Conservation (phyloP, 306 rosid genomes). For the Delonix regia region DNA sequence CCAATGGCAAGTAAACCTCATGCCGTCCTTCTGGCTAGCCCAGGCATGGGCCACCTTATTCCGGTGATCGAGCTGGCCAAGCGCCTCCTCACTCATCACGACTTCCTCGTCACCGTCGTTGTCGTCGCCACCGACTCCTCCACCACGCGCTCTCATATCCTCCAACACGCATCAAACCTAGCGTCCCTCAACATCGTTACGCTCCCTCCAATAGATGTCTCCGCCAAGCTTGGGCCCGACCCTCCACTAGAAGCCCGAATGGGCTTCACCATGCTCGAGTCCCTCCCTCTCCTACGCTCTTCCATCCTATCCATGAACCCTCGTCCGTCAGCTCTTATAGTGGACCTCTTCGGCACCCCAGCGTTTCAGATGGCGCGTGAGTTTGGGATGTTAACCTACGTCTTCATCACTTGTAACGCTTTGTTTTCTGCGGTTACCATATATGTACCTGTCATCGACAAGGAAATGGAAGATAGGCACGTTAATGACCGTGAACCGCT, state of each 20-base stretch:
- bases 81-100: constrained; percentile 42
- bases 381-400: constrained; percentile 44
- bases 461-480: constrained; percentile 1
- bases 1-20: constrained; percentile 28
- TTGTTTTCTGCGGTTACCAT: constrained; percentile 49
- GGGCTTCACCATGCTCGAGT: not conserved
- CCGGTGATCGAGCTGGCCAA: constrained; percentile 47
- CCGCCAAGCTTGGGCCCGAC: constrained; percentile 14
- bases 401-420: constrained; percentile 45
- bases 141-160: constrained; percentile 23
- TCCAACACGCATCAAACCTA: constrained; percentile 11
- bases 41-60: constrained; percentile 52
- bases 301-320: constrained; percentile 6
- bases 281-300: constrained; percentile 38
- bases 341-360: constrained; percentile 54
- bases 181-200: constrained; percentile 21
- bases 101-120: constrained; percentile 43
- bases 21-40: constrained; percentile 39
- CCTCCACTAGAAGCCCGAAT: not conserved
- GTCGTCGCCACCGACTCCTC: constrained; percentile 35
- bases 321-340: constrained; percentile 51
- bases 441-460: constrained; percentile 37
- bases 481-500: constrained; percentile 32
- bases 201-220: constrained; percentile 23
- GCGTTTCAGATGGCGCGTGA: constrained; percentile 56